Base-by-base conservation (phyloP, 441 rosid genomes). In the Theobroma grandiflorum region DNA sequence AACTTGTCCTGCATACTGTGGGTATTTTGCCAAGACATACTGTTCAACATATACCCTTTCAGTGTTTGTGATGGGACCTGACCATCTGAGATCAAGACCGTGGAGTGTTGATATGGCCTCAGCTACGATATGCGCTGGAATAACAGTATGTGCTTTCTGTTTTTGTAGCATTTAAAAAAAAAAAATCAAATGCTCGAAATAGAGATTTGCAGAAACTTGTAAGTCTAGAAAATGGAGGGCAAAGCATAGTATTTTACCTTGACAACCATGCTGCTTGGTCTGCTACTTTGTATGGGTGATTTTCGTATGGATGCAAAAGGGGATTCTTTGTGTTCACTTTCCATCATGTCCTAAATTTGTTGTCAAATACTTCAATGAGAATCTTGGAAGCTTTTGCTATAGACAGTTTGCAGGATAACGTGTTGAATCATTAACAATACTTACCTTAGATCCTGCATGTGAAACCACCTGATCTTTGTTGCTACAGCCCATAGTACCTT, bases 61-160 rank as follows among this genome's bases (percentile, higher is more conserved):
- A 15, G 92, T 79, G 12, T 88, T 89, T 3, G 97, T 92, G 72
- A 92, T 92, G 4, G 97, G 97, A 31, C 95, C 97, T 6, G 97
- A 92, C 94, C 95, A 93, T 84, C 95, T 84, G 37, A 93, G 88
- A 76, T 91, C 97, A n/a, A 93, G 91, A 15, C 91, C 96, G 0
- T 83, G 90, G 72, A 93, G 83, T n/a, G 94, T 91, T 4, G 95
- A 89, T 77, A 93, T 93, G 45, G 97, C 97, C 84, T 93, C 95
- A 4, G 97, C 97, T 26, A 91, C 86, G 15, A 90, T 90, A 81
- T 91, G 92, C 43, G 93, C 91, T 16, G 91, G 95, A 80, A 93
- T 90, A 22, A 91, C 85, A 2, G 86, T 79, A 78, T 86, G 91
- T 58, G 87, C 91, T 82, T 90, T 92, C 96, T 91, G 93, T 74